Conservation (phyloP, 2,329 filamentous ascomycete species). For the Lanzia echinophila region DNA sequence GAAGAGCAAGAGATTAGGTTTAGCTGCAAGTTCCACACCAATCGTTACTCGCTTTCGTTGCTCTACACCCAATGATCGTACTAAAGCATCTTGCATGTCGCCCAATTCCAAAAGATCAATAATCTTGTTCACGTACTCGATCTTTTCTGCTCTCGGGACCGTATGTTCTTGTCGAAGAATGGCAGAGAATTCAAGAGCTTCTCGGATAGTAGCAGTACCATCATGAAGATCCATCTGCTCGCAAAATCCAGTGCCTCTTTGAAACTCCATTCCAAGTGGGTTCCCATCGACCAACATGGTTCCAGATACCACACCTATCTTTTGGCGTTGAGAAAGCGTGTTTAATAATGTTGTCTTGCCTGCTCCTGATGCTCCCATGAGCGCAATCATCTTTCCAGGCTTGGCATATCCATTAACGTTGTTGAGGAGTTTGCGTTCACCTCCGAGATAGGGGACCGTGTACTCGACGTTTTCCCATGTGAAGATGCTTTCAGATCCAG, state of each 20-base stretch:
- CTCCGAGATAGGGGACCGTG: slow-evolving; percentile 61
- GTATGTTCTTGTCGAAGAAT: slow-evolving; percentile 53
- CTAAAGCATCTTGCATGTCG: slow-evolving; percentile 60
- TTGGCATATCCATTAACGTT: slow-evolving; percentile 71
- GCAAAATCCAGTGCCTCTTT: slow-evolving; percentile 63
- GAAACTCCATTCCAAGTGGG: slow-evolving; percentile 54
- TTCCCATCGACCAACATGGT: slow-evolving; percentile 67
- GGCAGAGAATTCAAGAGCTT: slow-evolving; percentile 64
- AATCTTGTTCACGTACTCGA: slow-evolving; percentile 60
- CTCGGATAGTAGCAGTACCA: slow-evolving; percentile 57
- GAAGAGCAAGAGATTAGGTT: slow-evolving; percentile 61
- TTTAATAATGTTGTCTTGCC: slow-evolving; percentile 82
- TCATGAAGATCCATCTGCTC: slow-evolving; percentile 69
- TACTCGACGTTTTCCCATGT: slow-evolving; percentile 68
- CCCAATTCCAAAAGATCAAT: slow-evolving; percentile 59
- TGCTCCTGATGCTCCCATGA: slow-evolving; percentile 76
- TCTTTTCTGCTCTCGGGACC: slow-evolving; percentile 51
- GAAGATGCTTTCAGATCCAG: slow-evolving; percentile 57
- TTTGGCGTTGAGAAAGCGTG: slow-evolving; percentile 66
- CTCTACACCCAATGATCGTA: slow-evolving; percentile 53
- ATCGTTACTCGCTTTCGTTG: slow-evolving; percentile 66
- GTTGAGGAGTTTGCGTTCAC: slow-evolving; percentile 56
- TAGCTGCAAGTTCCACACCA: slow-evolving; percentile 65
- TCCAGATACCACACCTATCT: slow-evolving; percentile 51
- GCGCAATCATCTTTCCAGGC: slow-evolving; percentile 68